Percentiles rank a stretch among this genome's conserved stretches.
Conservation (phyloP, 306 rosid genomes). For the Rosa rugosa region DNA sequence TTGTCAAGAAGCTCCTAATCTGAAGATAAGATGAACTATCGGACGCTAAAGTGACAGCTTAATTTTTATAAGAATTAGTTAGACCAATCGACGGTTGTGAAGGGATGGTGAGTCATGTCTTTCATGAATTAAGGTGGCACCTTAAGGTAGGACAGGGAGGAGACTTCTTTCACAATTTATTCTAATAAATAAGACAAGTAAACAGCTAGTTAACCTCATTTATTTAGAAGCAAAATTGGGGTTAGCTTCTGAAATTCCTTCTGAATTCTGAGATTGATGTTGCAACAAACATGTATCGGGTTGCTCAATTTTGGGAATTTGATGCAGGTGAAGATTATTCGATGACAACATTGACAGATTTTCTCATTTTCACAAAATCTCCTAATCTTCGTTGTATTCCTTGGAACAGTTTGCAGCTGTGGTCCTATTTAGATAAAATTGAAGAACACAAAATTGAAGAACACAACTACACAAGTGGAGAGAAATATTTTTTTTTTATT, state of each 20-base stretch:
- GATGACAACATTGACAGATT: background rate
- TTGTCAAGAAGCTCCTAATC: background rate
- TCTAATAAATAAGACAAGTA: background rate
- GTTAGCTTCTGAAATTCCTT: background rate
- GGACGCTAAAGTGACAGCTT: slow-evolving; percentile 10
- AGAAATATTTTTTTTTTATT: background rate
- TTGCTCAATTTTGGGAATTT: background rate
- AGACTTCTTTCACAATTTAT: background rate
- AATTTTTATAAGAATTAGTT: background rate
- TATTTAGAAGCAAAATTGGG: background rate
- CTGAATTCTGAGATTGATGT: background rate
- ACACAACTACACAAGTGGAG: background rate
- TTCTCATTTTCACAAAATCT: background rate
- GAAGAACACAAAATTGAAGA: background rate
- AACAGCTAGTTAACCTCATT: background rate
- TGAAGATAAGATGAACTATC: slow-evolving; percentile 11
- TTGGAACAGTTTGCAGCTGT: background rate
- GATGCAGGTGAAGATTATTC: background rate
- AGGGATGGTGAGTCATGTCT: background rate
- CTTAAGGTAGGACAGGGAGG: background rate
- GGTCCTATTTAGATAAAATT: background rate
- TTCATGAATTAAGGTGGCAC: background rate
- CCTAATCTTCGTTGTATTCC: background rate
- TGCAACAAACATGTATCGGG: background rate
- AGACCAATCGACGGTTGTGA: background rate